These are phyloP conservation scores for Yamadazyma ubonensis DNA, from an alignment of 805 yeast species.

Conservation along the genomic window DNA sequence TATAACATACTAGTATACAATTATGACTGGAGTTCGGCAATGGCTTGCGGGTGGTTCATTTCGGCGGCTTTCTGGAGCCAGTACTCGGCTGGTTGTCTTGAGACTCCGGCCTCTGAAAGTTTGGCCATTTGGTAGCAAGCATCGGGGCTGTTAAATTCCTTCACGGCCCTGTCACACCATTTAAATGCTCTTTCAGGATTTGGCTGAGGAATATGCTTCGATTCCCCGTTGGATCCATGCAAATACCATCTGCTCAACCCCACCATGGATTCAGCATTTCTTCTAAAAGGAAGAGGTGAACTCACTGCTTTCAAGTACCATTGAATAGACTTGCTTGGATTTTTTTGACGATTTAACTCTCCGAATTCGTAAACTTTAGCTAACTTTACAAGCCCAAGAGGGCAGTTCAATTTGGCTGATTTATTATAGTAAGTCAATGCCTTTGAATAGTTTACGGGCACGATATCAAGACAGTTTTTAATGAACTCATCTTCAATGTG, in stretches of 20 bases:
- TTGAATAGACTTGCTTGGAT: constrained; percentile 43
- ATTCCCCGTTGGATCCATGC: constrained; percentile 32
- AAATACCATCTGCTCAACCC: constrained; percentile 44
- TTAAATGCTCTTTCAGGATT: constrained; percentile 36
- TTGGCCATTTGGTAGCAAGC: constrained; percentile 42
- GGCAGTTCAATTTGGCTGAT: constrained; percentile 39
- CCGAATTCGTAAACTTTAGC: constrained; percentile 45
- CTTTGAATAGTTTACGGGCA: constrained; percentile 44
- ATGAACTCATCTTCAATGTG: constrained; percentile 36
- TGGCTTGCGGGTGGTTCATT: constrained; percentile 32
- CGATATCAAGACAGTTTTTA: constrained; percentile 30
- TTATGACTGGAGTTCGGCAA: constrained; percentile 18
- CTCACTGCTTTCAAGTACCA: constrained; percentile 45
- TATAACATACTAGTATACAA: not conserved
- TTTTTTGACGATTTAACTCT: constrained; percentile 38
- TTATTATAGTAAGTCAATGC: constrained; percentile 42
- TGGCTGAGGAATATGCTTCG: constrained; percentile 36
- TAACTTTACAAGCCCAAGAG: constrained; percentile 41
- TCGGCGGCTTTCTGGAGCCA: constrained; percentile 38
- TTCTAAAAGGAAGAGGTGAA: constrained; percentile 37
- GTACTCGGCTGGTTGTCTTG: constrained; percentile 23
- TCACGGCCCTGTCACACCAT: constrained; percentile 45
- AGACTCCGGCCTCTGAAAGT: constrained; percentile 37
- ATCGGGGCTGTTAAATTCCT: constrained; percentile 37
- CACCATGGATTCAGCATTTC: constrained; percentile 47